Evolutionary conservation across 352 stramenopile genomes (phyloP), one percentile per base, ranked within the genome.

Genomic region (Pythium dissimile): DNA sequence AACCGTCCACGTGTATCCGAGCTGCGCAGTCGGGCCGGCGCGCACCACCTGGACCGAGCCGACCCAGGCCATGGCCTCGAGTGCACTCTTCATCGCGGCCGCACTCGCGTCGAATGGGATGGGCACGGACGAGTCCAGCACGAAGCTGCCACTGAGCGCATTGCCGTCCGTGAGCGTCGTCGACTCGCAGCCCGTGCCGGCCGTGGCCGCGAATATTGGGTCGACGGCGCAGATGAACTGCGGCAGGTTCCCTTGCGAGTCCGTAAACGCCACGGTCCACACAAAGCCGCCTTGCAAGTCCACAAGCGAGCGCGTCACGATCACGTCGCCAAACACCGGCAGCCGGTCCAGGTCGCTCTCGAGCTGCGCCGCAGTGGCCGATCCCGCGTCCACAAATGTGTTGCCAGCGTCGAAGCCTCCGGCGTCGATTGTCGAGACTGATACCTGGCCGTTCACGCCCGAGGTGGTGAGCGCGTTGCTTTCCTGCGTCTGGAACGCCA

Each of bases 161-260:
- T 94, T 94, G 15, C 85, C 83, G 52, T 92, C 75, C 0, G 79
- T 88, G 1, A 91, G 58, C 3, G 85, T 92, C 13, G 81, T 62
- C 0, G 77, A 74, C 50, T 84, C 73, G 41, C 82, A 92, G 3
- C 53, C 48, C 15, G 71, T 62, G 13, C 63, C 62, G 5, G 56
- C 41, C 39, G 38, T 38, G 13, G 2, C 42, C 2, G 60, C 59
- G 38, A 88, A 89, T 5, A 48, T 53, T 8, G 60, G 1, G 48
- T 92, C 77, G 1, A 77, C 64, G 0, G 72, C 74, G 32, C 83
- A 93, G 24, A 88, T 88, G 24, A 91, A 91, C 52, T 87, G 77
- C 1, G 80, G 80, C 9, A 92, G 20, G 35, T 91, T 72, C 0
- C 78, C 83, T 46, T 89, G 58, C 6, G 66, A 78, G 46, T 89